Evolutionary conservation across 345 rosid genomes (phyloP), one percentile per base, ranked within the genome.

Genomic region (Corymbia maculata): DNA sequence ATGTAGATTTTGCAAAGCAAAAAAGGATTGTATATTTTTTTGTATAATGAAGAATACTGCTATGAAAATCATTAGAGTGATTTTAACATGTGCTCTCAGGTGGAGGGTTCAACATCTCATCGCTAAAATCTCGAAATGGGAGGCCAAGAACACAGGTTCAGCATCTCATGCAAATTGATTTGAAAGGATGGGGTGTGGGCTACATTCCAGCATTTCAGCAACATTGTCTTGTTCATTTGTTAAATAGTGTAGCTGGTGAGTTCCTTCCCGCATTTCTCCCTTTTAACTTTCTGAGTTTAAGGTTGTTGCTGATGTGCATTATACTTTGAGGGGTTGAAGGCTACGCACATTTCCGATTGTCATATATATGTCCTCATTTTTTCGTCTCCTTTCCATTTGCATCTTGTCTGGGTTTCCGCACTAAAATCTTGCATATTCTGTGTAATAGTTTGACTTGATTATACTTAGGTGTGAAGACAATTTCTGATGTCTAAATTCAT

Each of bases 151-250:
- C 99, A 49, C 99, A 95, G 92, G 98, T 98, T 88, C 99, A 98
- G 90, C 96, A 97, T 90, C 98, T 98, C 64, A 96, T 97, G 95
- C 99, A 98, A 91, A 94, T 98, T 85, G 99, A 98, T 95, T 93
- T 98, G 11, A 98, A 98, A 94, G 99, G 99, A 84, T 97, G 99
- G 99, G 99, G 95, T 75, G 94, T 89, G 57, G 99, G 99, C 90
- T 98, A 97, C 92, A 30, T 93, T 92, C 94, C 99, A 88, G 94
- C 99, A 82, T 98, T 95, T 93, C 98, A 97, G 93, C 99, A 98
- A 82, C 97, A 97, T 90, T 96, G 98, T 94, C 98, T 98, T 89
- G 97, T 97, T 91, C 99, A 98, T 91, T 95, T 98, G 97, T 93
- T 98, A 86, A 98, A 97, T 91, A 96, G 98, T 91, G 99, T 98